These are phyloP conservation scores for Prototheca wickerhamii DNA, from an alignment of 163 green algal species.

Conservation along the genomic window DNA sequence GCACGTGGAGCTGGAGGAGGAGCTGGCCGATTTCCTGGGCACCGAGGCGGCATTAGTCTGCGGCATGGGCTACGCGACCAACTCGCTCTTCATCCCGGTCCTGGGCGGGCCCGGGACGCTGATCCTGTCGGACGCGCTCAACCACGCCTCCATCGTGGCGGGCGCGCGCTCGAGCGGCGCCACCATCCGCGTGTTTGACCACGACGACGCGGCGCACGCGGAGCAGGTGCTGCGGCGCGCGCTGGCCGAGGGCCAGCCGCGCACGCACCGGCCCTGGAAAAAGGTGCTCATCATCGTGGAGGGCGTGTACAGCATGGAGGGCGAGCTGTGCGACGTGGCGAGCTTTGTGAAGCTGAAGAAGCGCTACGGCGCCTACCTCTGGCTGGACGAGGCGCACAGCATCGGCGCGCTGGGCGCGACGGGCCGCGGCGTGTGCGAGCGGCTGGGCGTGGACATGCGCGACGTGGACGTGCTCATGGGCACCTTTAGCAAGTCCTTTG, in stretches of 20 bases:
- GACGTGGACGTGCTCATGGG: conserved; percentile 99
- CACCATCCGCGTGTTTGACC: conserved; percentile 80
- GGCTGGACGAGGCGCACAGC: conserved; percentile 96
- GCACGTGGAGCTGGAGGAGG: conserved; percentile 77
- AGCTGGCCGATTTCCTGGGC: conserved; percentile 79
- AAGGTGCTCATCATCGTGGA: conserved; percentile 97
- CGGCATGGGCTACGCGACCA: conserved; percentile 98
- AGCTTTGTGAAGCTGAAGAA: conserved; percentile 75
- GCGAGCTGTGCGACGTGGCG: conserved; percentile 73
- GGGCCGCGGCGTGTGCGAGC: conserved; percentile 78
- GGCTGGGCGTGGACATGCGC: conserved; percentile 74
- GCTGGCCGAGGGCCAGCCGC: conserved; percentile 87
- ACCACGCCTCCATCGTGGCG: conserved; percentile 94
- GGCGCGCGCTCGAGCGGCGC: conserved; percentile 52
- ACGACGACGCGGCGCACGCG: conserved; percentile 85
- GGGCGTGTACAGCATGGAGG: conserved; percentile 98
- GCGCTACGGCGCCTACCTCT: conserved; percentile 83
- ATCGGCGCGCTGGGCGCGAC: conserved; percentile 78
- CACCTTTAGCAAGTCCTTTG: conserved; percentile 96
- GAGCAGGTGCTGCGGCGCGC: conserved; percentile 72
- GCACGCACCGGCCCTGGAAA: conserved; percentile 83
- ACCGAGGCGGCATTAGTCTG: conserved; percentile 83
- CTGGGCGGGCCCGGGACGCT: conserved; percentile 78
- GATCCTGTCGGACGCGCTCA: conserved; percentile 90
- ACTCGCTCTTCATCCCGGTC: conserved; percentile 80